Percentiles rank a stretch among this genome's conserved stretches.
Conservation (phyloP, 2,329 filamentous ascomycete species). For the Fusarium agapanthi region DNA sequence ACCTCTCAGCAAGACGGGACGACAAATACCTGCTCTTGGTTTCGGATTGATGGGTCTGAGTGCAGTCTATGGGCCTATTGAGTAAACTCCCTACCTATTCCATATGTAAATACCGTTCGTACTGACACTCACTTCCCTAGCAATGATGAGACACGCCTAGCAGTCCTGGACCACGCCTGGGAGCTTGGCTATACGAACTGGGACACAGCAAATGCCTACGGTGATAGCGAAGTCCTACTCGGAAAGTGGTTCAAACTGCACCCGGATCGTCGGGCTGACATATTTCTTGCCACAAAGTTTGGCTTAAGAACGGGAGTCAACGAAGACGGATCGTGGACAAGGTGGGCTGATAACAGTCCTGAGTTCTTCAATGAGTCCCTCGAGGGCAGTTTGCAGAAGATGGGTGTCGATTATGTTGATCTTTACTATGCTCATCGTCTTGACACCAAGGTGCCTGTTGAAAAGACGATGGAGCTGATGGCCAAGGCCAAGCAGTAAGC, state of each 20-base stretch:
- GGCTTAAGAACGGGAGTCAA: not conserved
- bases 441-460: not conserved
- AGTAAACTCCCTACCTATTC: accelerated
- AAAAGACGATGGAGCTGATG: not conserved
- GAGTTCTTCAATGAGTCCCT: not conserved
- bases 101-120: accelerated
- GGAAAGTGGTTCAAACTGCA: not conserved
- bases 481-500: not conserved
- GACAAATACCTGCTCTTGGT: not conserved
- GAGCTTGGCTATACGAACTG: not conserved
- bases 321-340: accelerated
- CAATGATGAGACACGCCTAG: not conserved
- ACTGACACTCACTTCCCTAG: not conserved
- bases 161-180: not conserved
- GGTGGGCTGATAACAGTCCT: not conserved
- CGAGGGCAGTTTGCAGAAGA: not conserved
- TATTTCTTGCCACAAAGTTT: not conserved
- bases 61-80: not conserved
- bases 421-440: not conserved
- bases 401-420: not conserved
- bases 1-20: not conserved
- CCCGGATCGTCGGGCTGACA: not conserved
- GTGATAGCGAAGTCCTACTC: not conserved
- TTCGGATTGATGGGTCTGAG: not conserved
- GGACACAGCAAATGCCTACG: not conserved